Evolutionary conservation across 345 rosid species (phyloP), one percentile per base, ranked within the genome.

Genomic region (Boechera divaricarpa): DNA sequence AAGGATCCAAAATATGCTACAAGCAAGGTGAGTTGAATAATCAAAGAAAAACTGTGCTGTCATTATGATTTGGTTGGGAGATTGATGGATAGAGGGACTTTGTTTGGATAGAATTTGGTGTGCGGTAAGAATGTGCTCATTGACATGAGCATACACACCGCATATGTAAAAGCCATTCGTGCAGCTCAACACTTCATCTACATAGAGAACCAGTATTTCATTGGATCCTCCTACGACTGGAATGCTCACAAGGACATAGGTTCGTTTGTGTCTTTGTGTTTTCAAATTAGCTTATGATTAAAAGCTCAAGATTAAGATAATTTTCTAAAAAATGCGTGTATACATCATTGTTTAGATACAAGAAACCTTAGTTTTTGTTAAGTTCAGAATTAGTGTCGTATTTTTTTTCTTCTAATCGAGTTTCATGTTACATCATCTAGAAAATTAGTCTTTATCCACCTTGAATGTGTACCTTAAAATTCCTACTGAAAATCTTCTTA

Each of bases 131-230:
- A 94, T 75, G 88, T 92, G 54, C 90, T 94, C 63, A 94, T 94
- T 52, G 98, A 94, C 85, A 92, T 94, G 98, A 94, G 98, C 92
- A 94, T 94, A 83, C 98, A 92, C 82, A 87, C 97, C 1, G 97
- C 98, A 71, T 94, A 90, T 72, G 97, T 94, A 69, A 90, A 89
- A 79, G 98, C 98, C 73, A 94, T 94, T 64, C 98, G 98, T 80
- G 80, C 95, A 72, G 98, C 98, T 32, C 98, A 94, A 83, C 97
- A 94, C 81, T 94, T 85, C 76, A 90, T 94, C 71, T 94, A 94
- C 78, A 92, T 94, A 1, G 98, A 94, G 83, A 94, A 94, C 76
- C 98, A 94, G 79, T 94, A 94, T 79, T 94, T 94, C 83, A 85
- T 92, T 76, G 98, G 98, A 24, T 94, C 98, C 60, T 90, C 98